These are phyloP conservation scores for Sordaria brevicollis DNA, from an alignment of 495 filamentous ascomycete species.

Conservation along the genomic window DNA sequence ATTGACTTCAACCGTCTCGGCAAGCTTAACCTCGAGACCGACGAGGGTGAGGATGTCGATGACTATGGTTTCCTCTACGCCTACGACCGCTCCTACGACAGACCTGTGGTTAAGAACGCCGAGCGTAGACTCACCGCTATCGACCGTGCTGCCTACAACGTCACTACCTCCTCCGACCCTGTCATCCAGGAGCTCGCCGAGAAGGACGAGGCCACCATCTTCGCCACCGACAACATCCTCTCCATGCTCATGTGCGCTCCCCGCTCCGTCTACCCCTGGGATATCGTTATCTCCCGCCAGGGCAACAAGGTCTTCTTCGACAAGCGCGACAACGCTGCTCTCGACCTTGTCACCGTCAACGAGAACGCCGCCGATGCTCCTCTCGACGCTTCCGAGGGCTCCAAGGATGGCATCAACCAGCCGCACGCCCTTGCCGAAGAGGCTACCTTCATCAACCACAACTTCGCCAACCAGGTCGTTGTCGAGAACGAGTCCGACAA, in stretches of 20 bases:
- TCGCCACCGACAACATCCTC: conserved; percentile 91
- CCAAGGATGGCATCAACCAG: conserved; percentile 90
- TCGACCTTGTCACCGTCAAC: conserved; percentile 98
- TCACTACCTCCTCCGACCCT: conserved; percentile 89
- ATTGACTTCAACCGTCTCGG: conserved; percentile 92
- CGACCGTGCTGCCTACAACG: conserved; percentile 93
- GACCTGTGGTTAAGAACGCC: conserved; percentile 74
- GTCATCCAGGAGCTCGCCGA: conserved; percentile 95
- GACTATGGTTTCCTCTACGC: conserved; percentile 94
- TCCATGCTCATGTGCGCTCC: conserved; percentile 99
- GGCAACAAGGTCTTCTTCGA: conserved; percentile 96
- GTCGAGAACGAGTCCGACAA: conserved; percentile 66
- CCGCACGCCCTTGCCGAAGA: conserved; percentile 85
- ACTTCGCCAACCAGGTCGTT: conserved; percentile 92
- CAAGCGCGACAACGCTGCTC: conserved; percentile 83
- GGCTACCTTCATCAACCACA: conserved; percentile 99
- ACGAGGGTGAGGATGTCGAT: conserved; percentile 90
- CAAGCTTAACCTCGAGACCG: conserved; percentile 90
- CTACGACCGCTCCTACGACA: conserved; percentile 93
- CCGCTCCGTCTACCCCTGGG: conserved; percentile 93
- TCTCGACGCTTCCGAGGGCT: conserved; percentile 79
- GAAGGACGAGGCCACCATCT: conserved; percentile 93
- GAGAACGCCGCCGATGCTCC: conserved; percentile 98
- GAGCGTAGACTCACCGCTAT: conserved; percentile 79
- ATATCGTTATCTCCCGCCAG: conserved; percentile 82